Percentiles rank a stretch among this genome's conserved stretches.
Evolutionary conservation across 768 basidiomycete genomes (phyloP).

Genomic region (Tricholoma bakamatsutake): DNA sequence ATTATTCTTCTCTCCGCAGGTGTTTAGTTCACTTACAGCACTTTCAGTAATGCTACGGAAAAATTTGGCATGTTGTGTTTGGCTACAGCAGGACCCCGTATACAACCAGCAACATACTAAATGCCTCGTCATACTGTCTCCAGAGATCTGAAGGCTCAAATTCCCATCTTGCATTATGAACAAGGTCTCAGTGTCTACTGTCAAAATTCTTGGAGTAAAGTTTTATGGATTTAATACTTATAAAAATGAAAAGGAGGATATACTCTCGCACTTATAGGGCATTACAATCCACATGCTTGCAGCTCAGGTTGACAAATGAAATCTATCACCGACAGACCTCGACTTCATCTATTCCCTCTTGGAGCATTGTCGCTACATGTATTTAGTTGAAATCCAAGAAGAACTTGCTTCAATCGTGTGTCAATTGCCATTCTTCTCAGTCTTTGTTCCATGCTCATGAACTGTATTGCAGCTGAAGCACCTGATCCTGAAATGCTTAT

Average conservation of each 20-base stretch:
- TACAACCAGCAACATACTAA: background rate
- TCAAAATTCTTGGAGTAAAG: too few relatives aligned
- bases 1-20: too few relatives aligned
- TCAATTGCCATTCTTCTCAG: background rate
- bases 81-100: background rate
- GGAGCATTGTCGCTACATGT: too few relatives aligned
- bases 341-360: too few relatives aligned
- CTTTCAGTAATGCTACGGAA: background rate
- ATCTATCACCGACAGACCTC: too few relatives aligned
- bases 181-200: constrained; percentile 11
- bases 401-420: background rate
- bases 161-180: constrained; percentile 11
- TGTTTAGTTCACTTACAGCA: background rate
- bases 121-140: background rate
- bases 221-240: too few relatives aligned
- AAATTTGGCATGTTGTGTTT: background rate
- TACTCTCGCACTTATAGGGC: too few relatives aligned
- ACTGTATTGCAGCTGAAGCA: background rate
- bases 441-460: background rate
- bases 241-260: too few relatives aligned
- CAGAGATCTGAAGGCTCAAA: constrained; percentile 12
- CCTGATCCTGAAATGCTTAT: too few relatives aligned
- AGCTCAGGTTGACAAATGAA: too few relatives aligned
- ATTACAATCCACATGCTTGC: too few relatives aligned
- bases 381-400: background rate